phyloP scores from a whole-genome alignment of 2,329 filamentous ascomycete genomes.

The Botrytis hyacinthi region DNA sequence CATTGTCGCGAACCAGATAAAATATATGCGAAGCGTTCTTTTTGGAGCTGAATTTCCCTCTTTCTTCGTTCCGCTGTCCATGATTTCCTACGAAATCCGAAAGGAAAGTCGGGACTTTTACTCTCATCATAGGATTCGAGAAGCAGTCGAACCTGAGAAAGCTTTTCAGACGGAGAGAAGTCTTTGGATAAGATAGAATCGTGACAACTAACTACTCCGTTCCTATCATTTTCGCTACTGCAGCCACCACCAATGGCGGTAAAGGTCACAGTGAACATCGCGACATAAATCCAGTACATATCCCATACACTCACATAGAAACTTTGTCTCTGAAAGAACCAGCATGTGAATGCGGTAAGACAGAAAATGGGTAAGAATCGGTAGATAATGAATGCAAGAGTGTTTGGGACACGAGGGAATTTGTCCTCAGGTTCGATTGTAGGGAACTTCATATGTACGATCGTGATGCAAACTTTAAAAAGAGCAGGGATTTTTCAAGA shows the following conservation, averaged over 20 bases:
- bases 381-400: not conserved
- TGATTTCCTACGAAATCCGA: not conserved
- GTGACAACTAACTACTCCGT: not conserved
- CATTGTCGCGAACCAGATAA: not conserved
- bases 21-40: not conserved
- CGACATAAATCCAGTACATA: rapidly evolving
- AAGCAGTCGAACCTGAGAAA: not conserved
- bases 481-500: not conserved
- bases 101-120: not conserved
- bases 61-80: not conserved
- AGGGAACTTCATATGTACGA: not conserved
- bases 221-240: too few species aligned
- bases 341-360: not conserved
- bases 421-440: not conserved
- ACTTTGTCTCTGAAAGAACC: not conserved
- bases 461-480: not conserved
- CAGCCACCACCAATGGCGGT: rapidly evolving
- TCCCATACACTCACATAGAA: rapidly evolving
- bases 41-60: not conserved
- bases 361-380: not conserved
- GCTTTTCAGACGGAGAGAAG: not conserved
- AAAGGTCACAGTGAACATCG: rapidly evolving
- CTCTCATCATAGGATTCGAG: not conserved
- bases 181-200: not conserved
- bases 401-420: not conserved